These are phyloP conservation scores for Flammula alnicola DNA, from an alignment of 1,284 basidiomycete genomes.

Conservation along the genomic window DNA sequence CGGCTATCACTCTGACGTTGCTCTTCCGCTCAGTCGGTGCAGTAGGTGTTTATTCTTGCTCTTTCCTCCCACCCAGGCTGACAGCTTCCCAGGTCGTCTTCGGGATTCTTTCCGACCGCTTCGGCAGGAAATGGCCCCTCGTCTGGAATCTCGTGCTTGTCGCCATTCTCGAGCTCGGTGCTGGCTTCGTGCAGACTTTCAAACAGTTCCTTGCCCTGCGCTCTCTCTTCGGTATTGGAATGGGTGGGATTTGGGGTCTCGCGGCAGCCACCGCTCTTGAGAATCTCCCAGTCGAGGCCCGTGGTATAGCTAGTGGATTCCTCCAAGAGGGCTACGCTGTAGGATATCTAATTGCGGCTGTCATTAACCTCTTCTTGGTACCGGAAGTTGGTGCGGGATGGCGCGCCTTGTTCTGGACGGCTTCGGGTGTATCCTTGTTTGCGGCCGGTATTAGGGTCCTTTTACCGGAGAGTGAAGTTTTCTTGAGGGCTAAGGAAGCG, in stretches of 20 bases:
- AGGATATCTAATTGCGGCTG: conserved; percentile 66
- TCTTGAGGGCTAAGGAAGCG: conserved; percentile 62
- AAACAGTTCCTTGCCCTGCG: conserved; percentile 72
- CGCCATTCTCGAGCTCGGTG: conserved; percentile 79
- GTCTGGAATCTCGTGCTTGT: conserved; percentile 78
- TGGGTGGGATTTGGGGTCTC: conserved; percentile 89
- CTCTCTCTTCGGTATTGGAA: conserved; percentile 83
- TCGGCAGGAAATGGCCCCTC: conserved; percentile 92
- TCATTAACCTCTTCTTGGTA: conserved; percentile 81
- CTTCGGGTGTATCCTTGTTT: conserved; percentile 73
- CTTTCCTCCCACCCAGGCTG: not conserved
- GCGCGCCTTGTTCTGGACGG: conserved; percentile 73
- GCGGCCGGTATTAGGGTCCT: conserved; percentile 74
- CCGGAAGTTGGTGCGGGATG: conserved; percentile 54
- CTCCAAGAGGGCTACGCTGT: conserved; percentile 83
- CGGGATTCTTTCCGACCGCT: conserved; percentile 81
- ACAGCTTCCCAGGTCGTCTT: conserved; percentile 57
- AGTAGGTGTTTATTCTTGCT: conserved; percentile 41
- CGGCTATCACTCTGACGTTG: conserved; percentile 90
- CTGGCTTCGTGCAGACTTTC: conserved; percentile 75
- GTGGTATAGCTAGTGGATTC: conserved; percentile 87
- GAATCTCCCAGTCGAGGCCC: conserved; percentile 85
- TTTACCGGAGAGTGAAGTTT: conserved; percentile 85
- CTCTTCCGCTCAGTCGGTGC: conserved; percentile 91
- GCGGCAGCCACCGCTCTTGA: conserved; percentile 82